These are phyloP conservation scores for Lecanicillium sp. DNA, from an alignment of 2,329 filamentous ascomycete genomes.

Conservation along the genomic window DNA sequence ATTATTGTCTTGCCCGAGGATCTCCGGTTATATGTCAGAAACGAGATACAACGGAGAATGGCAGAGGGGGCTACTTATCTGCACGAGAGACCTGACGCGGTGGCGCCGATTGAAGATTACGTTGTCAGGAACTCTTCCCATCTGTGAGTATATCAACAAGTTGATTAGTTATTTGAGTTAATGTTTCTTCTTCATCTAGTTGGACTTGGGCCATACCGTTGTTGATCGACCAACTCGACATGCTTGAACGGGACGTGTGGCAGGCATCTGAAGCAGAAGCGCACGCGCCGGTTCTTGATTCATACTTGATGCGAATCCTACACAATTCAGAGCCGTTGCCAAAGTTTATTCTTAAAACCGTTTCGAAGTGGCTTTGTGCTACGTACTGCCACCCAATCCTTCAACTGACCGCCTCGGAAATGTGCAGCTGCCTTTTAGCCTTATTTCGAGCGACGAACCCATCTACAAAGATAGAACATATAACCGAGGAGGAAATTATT, in stretches of 20 bases:
- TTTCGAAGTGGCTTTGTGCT: slow-evolving; percentile 1
- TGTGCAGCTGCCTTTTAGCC: background rate
- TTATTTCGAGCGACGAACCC: background rate
- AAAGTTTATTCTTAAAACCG: slow-evolving; percentile 3
- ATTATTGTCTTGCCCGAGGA: background rate
- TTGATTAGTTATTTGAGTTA: no score
- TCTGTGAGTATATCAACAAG: no score
- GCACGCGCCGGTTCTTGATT: background rate
- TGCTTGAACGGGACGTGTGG: background rate
- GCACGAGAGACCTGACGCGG: background rate
- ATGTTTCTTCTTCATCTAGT: background rate
- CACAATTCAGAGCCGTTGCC: background rate
- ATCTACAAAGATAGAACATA: no score
- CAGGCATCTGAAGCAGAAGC: background rate
- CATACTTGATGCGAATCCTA: slow-evolving; percentile 5
- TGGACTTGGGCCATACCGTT: slow-evolving; percentile 2
- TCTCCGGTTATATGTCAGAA: background rate
- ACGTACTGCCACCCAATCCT: background rate
- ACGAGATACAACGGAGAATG: background rate
- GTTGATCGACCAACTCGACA: slow-evolving; percentile 2
- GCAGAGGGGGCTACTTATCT: background rate
- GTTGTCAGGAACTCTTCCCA: background rate
- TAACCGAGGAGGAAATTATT: background rate
- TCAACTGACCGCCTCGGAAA: background rate
- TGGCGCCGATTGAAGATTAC: background rate